These are phyloP conservation scores for Mycena leptocephala DNA, from an alignment of 768 basidiomycete species.

Conservation along the genomic window DNA sequence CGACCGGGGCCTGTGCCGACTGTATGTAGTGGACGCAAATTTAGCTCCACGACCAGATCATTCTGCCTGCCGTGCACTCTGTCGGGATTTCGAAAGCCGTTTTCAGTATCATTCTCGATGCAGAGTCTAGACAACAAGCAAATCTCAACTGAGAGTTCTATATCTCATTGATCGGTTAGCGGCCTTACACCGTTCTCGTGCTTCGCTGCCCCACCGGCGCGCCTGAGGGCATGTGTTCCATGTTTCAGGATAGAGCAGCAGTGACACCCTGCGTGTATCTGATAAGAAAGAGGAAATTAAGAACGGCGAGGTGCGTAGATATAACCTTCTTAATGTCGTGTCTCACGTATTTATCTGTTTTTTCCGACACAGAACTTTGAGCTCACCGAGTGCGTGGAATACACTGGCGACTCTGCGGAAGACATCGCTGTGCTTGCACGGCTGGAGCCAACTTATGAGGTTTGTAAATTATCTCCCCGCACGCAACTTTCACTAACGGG, in stretches of 20 bases:
- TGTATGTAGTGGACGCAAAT: too few species aligned
- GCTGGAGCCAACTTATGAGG: not conserved
- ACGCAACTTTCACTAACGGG: not conserved
- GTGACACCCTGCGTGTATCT: not conserved
- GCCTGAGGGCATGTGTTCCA: not conserved
- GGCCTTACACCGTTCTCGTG: not conserved
- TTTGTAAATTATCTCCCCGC: not conserved
- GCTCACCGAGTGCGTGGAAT: too few species aligned
- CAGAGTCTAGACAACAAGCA: too few species aligned
- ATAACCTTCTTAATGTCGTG: too few species aligned
- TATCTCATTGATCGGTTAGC: not conserved
- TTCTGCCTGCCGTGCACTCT: not conserved
- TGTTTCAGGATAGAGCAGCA: not conserved
- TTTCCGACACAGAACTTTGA: too few species aligned
- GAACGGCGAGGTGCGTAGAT: not conserved
- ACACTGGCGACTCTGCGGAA: too few species aligned
- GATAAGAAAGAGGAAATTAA: not conserved
- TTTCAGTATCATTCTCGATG: too few species aligned
- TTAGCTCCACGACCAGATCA: not conserved
- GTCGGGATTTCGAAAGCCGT: not conserved
- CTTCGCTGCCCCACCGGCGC: constrained; percentile 8
- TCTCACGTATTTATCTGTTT: too few species aligned
- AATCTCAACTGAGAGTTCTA: too few species aligned
- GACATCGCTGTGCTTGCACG: too few species aligned
- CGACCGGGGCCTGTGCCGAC: not conserved